These are phyloP conservation scores for Picea mariana DNA, from an alignment of 83 land plant species.

Conservation along the genomic window DNA sequence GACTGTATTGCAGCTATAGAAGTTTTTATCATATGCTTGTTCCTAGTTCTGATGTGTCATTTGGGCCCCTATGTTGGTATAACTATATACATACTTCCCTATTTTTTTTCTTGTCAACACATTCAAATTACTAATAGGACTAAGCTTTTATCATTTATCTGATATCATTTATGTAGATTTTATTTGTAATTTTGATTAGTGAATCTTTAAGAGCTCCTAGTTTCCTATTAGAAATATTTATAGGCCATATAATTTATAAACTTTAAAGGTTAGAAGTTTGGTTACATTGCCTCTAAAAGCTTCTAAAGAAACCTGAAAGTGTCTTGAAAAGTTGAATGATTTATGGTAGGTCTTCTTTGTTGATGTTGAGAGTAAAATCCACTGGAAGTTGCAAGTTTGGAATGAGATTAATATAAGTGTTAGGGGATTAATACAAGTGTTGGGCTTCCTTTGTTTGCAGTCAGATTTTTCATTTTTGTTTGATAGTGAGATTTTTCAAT, in stretches of 20 bases:
- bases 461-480: no score
- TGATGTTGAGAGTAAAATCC: no score
- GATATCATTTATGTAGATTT: neutral
- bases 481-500: no score
- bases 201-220: neutral
- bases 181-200: neutral
- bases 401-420: no score
- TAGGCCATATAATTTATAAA: neutral
- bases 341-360: neutral
- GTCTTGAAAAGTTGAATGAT: neutral
- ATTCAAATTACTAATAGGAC: neutral
- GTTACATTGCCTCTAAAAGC: neutral
- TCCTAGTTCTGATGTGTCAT: slow-evolving; percentile 78
- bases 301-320: neutral
- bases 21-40: neutral
- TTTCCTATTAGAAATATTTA: neutral
- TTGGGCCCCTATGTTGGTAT: slow-evolving; percentile 59
- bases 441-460: no score
- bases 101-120: neutral
- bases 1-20: no score
- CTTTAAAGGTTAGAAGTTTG: neutral
- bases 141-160: no score
- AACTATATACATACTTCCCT: no score
- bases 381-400: no score
- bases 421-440: no score